Evolutionary conservation across 2,329 filamentous ascomycete genomes (phyloP).

Genomic region (Colletotrichum australisinense): DNA sequence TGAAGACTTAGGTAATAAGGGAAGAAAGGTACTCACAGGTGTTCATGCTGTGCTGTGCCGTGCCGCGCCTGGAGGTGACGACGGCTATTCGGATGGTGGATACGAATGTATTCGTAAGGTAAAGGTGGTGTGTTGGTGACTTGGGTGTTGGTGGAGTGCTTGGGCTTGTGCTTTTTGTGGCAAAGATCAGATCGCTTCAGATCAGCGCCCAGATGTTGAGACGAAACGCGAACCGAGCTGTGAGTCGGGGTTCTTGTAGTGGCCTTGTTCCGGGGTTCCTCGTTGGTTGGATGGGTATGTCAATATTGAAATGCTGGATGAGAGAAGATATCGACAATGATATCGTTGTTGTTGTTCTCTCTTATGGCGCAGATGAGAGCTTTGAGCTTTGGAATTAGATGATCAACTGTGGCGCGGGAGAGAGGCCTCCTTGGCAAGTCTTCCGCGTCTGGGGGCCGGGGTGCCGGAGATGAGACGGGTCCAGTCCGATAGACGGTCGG

Average conservation of each 20-base stretch:
- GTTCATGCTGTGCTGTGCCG: conserved; percentile 24
- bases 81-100: neutral
- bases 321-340: too few relatives aligned
- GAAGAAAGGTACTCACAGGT: conserved; percentile 25
- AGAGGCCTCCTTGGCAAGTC: conserved; percentile 28
- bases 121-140: too few relatives aligned
- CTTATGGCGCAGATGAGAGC: neutral
- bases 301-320: too few relatives aligned
- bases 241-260: neutral
- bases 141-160: conserved; percentile 2
- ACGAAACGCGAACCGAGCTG: conserved; percentile 36
- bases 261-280: neutral
- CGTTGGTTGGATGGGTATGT: neutral
- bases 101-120: neutral
- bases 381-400: neutral
- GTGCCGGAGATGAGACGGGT: conserved; percentile 23
- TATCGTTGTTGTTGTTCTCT: neutral
- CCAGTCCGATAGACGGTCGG: neutral
- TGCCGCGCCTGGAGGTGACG: neutral
- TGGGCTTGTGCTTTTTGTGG: conserved; percentile 21
- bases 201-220: conserved; percentile 24
- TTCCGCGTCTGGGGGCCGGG: neutral
- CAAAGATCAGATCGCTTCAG: conserved; percentile 34
- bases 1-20: neutral
- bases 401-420: neutral